Base-by-base conservation (phyloP, 495 filamentous ascomycete genomes). In the Eremomyces bilateralis region DNA sequence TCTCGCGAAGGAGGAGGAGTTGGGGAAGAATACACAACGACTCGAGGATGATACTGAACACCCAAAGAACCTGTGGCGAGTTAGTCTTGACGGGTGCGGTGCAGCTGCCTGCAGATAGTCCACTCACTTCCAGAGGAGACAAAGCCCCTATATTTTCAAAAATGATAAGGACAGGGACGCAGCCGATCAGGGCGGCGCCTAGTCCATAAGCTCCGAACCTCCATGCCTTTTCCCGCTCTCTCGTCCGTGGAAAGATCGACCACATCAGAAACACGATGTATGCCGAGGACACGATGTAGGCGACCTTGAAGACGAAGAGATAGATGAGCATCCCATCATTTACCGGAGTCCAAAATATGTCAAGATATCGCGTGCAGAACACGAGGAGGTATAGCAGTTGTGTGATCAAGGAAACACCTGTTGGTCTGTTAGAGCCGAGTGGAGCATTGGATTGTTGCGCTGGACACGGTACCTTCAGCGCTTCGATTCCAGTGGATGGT, bases 171-270 rank as follows among this genome's bases (percentile, higher is more conserved):
- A n/a, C n/a, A n/a, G n/a, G n/a, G n/a, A n/a, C n/a, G n/a, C n/a
- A n/a, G n/a, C n/a, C n/a, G n/a, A n/a, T n/a, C n/a, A n/a, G n/a
- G n/a, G n/a, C n/a, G n/a, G n/a, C n/a, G n/a, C n/a, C n/a, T 16
- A 81, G 49, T 35, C 71, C 73, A 24, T 62, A 67, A 15, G 65
- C 62, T 13, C 77, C 75, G 31, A 93, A 50, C 50, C 78, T 85
- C 88, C 88, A 97, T 22, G 84, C 81, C 38, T 75, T 68, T 57
- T 97, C 88, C 20, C 71, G 63, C 55, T 95, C 88, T 13, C 90
- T 59, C 1, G 84, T 93, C 4, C 90, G 74, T 3, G 85, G 72
- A 54, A 68, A 94, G 30, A 90, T 61, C 48, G 68, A 71, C 55
- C 80, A 70, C 80, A 95, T 93, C 39, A 93, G 52, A 38, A 61